Evolutionary conservation across 1,139 yeast genomes (phyloP).

Genomic region (Protomyces arabidopsidicola): DNA sequence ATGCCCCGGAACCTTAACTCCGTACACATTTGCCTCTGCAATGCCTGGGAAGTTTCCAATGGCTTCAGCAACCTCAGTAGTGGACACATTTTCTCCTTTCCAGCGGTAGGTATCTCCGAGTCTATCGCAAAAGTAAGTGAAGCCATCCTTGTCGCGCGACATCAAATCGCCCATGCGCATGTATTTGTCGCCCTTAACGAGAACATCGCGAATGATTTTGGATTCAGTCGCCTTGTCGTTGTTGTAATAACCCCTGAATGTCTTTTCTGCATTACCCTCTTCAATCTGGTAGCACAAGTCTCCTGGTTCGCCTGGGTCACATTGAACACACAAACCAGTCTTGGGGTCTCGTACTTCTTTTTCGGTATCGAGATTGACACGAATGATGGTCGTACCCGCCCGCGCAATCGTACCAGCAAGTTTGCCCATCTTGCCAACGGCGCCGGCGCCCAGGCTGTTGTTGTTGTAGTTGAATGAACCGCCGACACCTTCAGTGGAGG

Average conservation of each 20-base stretch:
- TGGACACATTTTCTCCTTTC: constrained; percentile 94
- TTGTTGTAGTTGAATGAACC: constrained; percentile 79
- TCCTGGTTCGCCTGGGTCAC: constrained; percentile 67
- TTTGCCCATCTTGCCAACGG: constrained; percentile 78
- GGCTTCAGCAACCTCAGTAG: constrained; percentile 91
- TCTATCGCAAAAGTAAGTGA: constrained; percentile 57
- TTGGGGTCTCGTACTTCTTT: constrained; percentile 64
- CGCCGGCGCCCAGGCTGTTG: constrained; percentile 81
- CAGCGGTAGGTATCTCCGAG: constrained; percentile 94
- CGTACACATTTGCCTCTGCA: constrained; percentile 78
- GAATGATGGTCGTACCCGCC: constrained; percentile 11
- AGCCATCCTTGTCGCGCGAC: constrained; percentile 61
- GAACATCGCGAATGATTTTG: constrained; percentile 68
- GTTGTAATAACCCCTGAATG: constrained; percentile 86
- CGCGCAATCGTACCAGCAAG: constrained; percentile 44
- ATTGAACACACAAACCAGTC: constrained; percentile 57
- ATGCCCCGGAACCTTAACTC: constrained; percentile 77
- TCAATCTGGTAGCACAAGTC: constrained; percentile 51
- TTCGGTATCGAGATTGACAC: constrained; percentile 44
- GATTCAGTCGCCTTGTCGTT: constrained; percentile 73
- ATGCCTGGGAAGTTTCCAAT: constrained; percentile 46
- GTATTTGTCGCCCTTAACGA: constrained; percentile 85
- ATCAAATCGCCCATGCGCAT: constrained; percentile 84
- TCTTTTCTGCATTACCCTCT: constrained; percentile 37
- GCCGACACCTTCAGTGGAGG: constrained; percentile 88